Evolutionary conservation across 179 eudicot genomes (phyloP), one percentile per base, ranked within the genome.

Genomic region (Vitellaria paradoxa): DNA sequence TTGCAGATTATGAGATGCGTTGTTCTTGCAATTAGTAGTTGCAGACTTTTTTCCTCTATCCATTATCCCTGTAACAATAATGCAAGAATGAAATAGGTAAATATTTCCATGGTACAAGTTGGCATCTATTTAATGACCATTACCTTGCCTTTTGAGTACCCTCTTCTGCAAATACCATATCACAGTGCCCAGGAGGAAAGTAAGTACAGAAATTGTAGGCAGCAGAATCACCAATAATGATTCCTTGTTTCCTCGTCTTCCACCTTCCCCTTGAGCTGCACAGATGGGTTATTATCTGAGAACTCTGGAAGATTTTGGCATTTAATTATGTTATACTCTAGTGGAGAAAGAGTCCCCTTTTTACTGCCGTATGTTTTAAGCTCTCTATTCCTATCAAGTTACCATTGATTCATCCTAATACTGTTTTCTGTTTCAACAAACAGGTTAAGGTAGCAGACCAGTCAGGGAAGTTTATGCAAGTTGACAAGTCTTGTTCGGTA

Each of bases 121-220:
- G 45, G 78, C 83, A 67, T 74, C 81, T n/a, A 76, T 87, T 65
- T n/a, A 72, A 68, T 81, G 81, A 18, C 90, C 85, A 55, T 49
- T 85, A 82, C 46, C 88, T 85, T 69, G 81, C 84, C 55, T 70
- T 79, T 66, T 71, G n/a, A n/a, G n/a, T 85, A 80, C 80, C 83
- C 11, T 84, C 64, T 73, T 83, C 21, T 56, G 49, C 52, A 76
- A 37, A 67, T 9, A 52, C 26, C 75, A 82, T 82, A 78, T 85
- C 83, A 53, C 64, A 18, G 24, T 60, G 23, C 23, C 64, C n/a
- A 60, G 64, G 6, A 60, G 23, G 24, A 20, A 6, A 60, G 23
- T 18, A 20, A 70, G 24, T 24, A 59, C 26, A 46, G 9, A 56
- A 45, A 26, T 47, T 70, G 76, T 70, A 30, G 78, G 75, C 17